Evolutionary conservation across 2,329 filamentous ascomycete genomes (phyloP).

Genomic region (Microdochium bolleyi): DNA sequence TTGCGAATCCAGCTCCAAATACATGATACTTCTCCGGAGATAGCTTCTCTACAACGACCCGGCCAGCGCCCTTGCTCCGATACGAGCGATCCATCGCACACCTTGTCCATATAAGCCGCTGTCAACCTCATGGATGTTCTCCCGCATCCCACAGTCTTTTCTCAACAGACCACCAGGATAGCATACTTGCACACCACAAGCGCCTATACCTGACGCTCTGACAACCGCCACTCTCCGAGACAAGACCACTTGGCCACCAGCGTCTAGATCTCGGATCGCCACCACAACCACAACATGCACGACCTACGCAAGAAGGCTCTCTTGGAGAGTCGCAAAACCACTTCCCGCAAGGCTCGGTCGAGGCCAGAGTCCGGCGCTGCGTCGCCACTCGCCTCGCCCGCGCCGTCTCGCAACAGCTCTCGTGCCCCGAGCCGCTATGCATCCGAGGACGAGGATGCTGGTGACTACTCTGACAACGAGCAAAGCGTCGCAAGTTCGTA

Average conservation of each 20-base stretch:
- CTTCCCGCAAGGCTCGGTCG: conserved; percentile 59
- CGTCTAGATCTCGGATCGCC: not conserved
- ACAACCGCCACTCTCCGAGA: not conserved
- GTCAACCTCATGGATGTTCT: not conserved
- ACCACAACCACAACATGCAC: conserved; percentile 37
- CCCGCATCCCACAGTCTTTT: not conserved
- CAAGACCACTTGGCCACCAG: not conserved
- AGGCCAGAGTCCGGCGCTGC: conserved; percentile 45
- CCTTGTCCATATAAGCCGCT: not conserved
- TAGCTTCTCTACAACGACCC: not conserved
- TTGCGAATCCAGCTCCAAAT: not conserved
- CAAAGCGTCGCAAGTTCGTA: conserved; percentile 36
- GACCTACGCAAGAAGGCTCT: conserved; percentile 62
- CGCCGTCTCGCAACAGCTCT: conserved; percentile 50
- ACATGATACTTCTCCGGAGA: not conserved
- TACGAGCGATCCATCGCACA: not conserved
- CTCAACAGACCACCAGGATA: not conserved
- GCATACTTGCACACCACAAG: not conserved
- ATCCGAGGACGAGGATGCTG: conserved; percentile 52
- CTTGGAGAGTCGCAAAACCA: conserved; percentile 62
- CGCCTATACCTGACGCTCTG: not conserved
- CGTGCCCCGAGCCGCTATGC: conserved; percentile 52
- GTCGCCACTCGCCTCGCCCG: conserved; percentile 50
- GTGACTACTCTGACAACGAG: conserved; percentile 43
- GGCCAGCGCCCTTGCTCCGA: not conserved